A percentile compares a stretch with the other conserved stretches of the same genome.
phyloP scores from a whole-genome alignment of 1,284 basidiomycete genomes.

The Fomitopsis schrenkii region DNA sequence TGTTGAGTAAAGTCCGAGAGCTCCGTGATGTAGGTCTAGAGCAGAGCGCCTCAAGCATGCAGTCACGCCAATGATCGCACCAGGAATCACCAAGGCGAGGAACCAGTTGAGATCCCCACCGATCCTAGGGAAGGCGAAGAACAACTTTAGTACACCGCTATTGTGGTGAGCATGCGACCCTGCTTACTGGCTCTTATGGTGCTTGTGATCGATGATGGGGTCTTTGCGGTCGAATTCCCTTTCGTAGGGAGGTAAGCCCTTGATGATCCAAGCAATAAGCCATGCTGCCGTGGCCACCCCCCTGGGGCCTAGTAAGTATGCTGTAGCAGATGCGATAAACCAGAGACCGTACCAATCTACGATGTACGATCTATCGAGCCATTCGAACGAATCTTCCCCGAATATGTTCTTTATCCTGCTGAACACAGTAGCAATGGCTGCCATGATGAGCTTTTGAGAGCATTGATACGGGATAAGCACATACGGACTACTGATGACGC shows the following conservation, averaged over 20 bases:
- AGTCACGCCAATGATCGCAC: slow-evolving; percentile 30
- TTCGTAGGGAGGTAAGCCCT: slow-evolving; percentile 42
- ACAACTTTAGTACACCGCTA: no score
- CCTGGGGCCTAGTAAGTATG: slow-evolving; percentile 29
- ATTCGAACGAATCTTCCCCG: slow-evolving; percentile 37
- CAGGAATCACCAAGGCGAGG: slow-evolving; percentile 43
- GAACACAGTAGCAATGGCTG: neutral
- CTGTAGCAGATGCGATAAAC: neutral
- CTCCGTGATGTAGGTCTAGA: slow-evolving; percentile 52
- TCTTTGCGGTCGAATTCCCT: slow-evolving; percentile 51
- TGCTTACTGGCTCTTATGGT: slow-evolving; percentile 46
- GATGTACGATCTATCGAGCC: slow-evolving; percentile 37
- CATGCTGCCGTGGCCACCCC: slow-evolving; percentile 38
- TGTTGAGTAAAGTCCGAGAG: slow-evolving; percentile 44
- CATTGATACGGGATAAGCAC: neutral
- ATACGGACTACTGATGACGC: neutral
- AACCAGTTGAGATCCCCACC: slow-evolving; percentile 41
- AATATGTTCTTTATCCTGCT: slow-evolving; percentile 8
- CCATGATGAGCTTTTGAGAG: neutral
- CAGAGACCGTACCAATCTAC: slow-evolving; percentile 30
- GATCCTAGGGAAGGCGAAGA: slow-evolving; percentile 33
- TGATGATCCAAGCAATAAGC: slow-evolving; percentile 37
- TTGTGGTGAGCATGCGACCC: neutral
- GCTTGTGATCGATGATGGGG: slow-evolving; percentile 47
- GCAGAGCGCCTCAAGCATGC: slow-evolving; percentile 41